phyloP scores from a whole-genome alignment of 148 eudicot genomes.

The Camellia granthamiana region DNA sequence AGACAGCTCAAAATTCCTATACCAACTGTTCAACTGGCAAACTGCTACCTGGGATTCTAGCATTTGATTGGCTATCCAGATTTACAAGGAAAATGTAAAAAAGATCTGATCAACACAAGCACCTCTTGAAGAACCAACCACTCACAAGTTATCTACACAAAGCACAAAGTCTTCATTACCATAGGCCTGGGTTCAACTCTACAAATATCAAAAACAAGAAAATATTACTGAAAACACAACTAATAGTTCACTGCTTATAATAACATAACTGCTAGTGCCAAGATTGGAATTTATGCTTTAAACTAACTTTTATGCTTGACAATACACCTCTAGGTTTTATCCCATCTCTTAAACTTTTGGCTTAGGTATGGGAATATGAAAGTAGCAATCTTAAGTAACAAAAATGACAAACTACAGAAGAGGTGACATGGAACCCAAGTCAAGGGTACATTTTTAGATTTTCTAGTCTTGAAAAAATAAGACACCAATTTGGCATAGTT shows the following conservation, averaged over 20 bases:
- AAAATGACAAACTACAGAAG: neutral
- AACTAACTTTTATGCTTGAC: neutral
- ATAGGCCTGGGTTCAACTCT: too few relatives aligned
- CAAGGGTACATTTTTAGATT: neutral
- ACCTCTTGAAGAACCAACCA: too few relatives aligned
- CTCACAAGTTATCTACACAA: too few relatives aligned
- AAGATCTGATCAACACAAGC: too few relatives aligned
- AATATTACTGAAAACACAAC: too few relatives aligned
- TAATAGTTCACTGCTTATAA: too few relatives aligned
- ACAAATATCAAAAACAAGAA: too few relatives aligned
- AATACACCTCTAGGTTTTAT: neutral
- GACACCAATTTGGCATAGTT: too few relatives aligned
- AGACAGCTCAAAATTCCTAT: neutral
- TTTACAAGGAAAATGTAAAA: too few relatives aligned
- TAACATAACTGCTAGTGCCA: too few relatives aligned
- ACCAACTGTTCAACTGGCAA: constrained; percentile 8
- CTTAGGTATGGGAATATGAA: neutral
- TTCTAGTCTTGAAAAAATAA: neutral
- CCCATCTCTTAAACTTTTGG: neutral
- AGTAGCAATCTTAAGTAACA: neutral
- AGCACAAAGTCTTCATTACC: too few relatives aligned
- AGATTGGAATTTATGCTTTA: neutral
- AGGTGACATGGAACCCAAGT: neutral
- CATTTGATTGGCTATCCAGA: too few relatives aligned
- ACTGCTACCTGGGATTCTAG: constrained; percentile 11